These are phyloP conservation scores for Debaryomyces robertsiae DNA, from an alignment of 1,139 yeast genomes.

Conservation along the genomic window DNA sequence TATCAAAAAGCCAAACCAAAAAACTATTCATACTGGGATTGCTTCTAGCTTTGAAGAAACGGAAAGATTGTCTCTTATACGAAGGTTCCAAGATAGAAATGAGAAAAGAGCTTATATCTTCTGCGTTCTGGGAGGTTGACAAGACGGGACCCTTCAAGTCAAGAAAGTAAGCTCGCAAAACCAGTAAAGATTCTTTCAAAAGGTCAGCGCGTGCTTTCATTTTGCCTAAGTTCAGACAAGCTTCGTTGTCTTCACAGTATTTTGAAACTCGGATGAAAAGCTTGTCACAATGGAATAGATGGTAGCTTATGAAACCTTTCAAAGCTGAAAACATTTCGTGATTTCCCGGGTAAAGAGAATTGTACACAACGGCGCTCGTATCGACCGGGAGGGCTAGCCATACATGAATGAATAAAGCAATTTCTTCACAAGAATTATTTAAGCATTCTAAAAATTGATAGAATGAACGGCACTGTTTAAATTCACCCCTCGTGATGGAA, in stretches of 20 bases:
- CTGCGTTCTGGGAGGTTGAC: not conserved
- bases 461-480: constrained; percentile 2
- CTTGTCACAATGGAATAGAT: not conserved
- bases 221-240: not conserved
- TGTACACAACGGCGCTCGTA: constrained; percentile 24
- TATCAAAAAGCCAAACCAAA: constrained; percentile 24
- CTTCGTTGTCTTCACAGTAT: not conserved
- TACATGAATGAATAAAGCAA: constrained; percentile 17
- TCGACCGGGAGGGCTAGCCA: constrained; percentile 34
- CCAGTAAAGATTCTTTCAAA: constrained; percentile 9
- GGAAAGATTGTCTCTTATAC: not conserved
- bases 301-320: not conserved
- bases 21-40: constrained; percentile 20
- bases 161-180: constrained; percentile 13
- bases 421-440: constrained; percentile 13
- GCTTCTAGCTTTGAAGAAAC: not conserved
- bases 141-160: constrained; percentile 4
- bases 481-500: constrained; percentile 9
- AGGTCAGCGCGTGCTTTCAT: not conserved
- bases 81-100: not conserved
- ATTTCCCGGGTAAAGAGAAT: constrained; percentile 36
- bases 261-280: not conserved
- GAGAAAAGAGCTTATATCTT: constrained; percentile 3
- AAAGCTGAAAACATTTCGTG: constrained; percentile 29
- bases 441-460: constrained; percentile 16